Evolutionary conservation across 371 early-diverging fungal genomes (phyloP).

Genomic region (Mortierella sp.): DNA sequence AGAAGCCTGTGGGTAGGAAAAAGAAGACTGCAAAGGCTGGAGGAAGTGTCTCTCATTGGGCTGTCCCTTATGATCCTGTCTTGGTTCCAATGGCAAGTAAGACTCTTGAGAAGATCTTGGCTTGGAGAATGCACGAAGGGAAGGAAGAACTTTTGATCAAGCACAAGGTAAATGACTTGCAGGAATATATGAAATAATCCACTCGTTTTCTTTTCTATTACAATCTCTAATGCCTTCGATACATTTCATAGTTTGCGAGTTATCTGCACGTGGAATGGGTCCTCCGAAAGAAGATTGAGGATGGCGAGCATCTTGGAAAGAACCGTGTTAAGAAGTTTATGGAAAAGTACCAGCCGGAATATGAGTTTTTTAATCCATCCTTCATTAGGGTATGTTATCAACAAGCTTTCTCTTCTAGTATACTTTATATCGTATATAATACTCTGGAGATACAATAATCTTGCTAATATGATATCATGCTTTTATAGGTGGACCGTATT

Average conservation of each 20-base stretch:
- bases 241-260: constrained; percentile 62
- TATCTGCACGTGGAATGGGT: constrained; percentile 93
- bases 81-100: constrained; percentile 81
- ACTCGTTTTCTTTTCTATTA: neutral
- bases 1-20: constrained; percentile 36
- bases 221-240: neutral
- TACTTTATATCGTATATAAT: neutral
- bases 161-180: constrained; percentile 71
- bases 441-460: neutral
- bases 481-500: constrained; percentile 81
- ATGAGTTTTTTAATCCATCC: constrained; percentile 69
- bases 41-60: constrained; percentile 48
- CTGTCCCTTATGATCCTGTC: constrained; percentile 72
- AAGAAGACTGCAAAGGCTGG: constrained; percentile 44
- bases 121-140: constrained; percentile 65
- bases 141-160: constrained; percentile 72
- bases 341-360: constrained; percentile 71
- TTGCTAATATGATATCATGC: neutral
- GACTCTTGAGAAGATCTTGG: constrained; percentile 77
- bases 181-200: too few species aligned
- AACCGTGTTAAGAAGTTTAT: constrained; percentile 85
- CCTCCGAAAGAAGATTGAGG: constrained; percentile 70
- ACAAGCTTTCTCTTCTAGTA: neutral
- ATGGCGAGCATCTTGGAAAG: constrained; percentile 77
- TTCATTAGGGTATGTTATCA: constrained; percentile 56